phyloP scores from a whole-genome alignment of 2,329 filamentous ascomycete species.

The Reticulascus tulasneorum region DNA sequence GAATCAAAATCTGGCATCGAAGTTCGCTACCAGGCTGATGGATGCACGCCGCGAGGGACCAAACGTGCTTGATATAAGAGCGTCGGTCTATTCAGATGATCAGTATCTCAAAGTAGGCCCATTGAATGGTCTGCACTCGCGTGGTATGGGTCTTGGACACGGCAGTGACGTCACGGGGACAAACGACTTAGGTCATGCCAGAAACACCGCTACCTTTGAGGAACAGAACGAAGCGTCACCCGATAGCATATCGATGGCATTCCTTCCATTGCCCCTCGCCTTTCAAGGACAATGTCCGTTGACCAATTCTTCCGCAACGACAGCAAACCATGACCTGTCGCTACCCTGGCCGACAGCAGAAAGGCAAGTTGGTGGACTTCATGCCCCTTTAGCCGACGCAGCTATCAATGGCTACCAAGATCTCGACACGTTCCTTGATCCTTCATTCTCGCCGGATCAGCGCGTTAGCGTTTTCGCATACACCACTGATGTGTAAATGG shows the following conservation, averaged over 20 bases:
- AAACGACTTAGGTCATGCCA: not conserved
- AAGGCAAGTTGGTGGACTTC: not conserved
- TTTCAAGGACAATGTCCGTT: constrained; percentile 20
- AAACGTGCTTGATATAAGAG: constrained; percentile 24
- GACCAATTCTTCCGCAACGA: constrained; percentile 9
- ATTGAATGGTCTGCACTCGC: not conserved
- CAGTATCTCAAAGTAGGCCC: not conserved
- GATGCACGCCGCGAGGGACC: constrained; percentile 22
- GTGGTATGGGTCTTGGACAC: not conserved
- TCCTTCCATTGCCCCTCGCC: constrained; percentile 25
- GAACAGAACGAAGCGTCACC: constrained; percentile 16
- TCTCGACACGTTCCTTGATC: constrained; percentile 19
- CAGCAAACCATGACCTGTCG: too few species aligned
- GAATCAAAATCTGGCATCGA: constrained; percentile 32
- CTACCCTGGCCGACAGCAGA: not conserved
- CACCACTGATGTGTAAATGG: too few species aligned
- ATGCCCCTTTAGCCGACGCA: not conserved
- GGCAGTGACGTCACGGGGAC: not conserved
- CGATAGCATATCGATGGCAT: constrained; percentile 27
- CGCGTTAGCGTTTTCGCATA: constrained; percentile 20
- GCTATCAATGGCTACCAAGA: constrained; percentile 8
- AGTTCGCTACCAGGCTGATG: constrained; percentile 26
- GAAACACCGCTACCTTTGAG: constrained; percentile 4
- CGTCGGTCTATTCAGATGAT: constrained; percentile 29
- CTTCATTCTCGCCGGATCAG: constrained; percentile 19